These are phyloP conservation scores for Gynostemma pentaphyllum DNA, from an alignment of 306 rosid genomes.

Conservation along the genomic window DNA sequence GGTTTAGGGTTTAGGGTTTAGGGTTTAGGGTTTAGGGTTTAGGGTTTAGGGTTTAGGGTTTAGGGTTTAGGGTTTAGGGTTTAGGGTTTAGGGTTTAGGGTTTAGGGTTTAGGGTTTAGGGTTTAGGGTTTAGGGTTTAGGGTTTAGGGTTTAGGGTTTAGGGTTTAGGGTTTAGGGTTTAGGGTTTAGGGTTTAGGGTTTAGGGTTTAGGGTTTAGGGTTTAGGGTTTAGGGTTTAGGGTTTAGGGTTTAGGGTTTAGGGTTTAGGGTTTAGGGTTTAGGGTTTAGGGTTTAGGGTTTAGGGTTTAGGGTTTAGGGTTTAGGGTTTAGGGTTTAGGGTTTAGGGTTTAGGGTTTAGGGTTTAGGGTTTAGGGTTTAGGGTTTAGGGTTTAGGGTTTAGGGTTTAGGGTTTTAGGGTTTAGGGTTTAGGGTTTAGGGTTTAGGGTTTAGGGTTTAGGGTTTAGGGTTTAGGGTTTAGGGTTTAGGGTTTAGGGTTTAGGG, in stretches of 20 bases:
- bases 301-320: slow-evolving; percentile 15
- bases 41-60: slow-evolving; percentile 2
- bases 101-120: slow-evolving; percentile 17
- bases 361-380: slow-evolving; percentile 15
- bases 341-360: slow-evolving; percentile 17
- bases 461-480: slow-evolving; percentile 7
- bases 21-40: slow-evolving; percentile 15
- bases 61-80: slow-evolving; percentile 10
- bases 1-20: slow-evolving; percentile 14
- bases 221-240: slow-evolving; percentile 22
- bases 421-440: slow-evolving; percentile 18
- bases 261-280: no score
- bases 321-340: slow-evolving; percentile 19
- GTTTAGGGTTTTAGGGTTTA: no score
- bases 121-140: slow-evolving; percentile 15
- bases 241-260: no score
- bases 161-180: slow-evolving; percentile 12
- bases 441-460: slow-evolving; percentile 13
- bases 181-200: slow-evolving; percentile 11
- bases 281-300: slow-evolving; percentile 18
- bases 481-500: slow-evolving; percentile 13
- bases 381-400: slow-evolving; percentile 8
- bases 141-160: slow-evolving; percentile 14
- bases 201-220: slow-evolving; percentile 17
- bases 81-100: slow-evolving; percentile 12